Evolutionary conservation across 2,329 filamentous ascomycete species (phyloP).

Genomic region (Hypoxylon sp.): DNA sequence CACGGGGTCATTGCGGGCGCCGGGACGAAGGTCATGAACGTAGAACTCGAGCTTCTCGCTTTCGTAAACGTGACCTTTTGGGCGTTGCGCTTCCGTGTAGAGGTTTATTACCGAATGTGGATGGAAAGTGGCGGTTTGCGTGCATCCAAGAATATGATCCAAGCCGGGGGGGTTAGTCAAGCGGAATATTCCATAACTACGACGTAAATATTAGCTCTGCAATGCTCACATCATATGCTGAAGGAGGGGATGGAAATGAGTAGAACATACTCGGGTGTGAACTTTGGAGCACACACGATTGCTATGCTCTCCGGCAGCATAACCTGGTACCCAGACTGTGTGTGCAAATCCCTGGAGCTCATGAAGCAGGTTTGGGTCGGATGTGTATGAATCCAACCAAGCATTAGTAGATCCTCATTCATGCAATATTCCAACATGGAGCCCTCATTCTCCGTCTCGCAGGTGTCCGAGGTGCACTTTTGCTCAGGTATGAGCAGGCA

Average conservation of each 20-base stretch:
- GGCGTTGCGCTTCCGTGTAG: constrained; percentile 81
- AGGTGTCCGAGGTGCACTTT: constrained; percentile 90
- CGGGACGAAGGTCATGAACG: constrained; percentile 68
- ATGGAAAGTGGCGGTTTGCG: constrained; percentile 86
- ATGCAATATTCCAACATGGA: constrained; percentile 92
- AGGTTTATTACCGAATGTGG: constrained; percentile 77
- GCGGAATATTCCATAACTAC: constrained; percentile 90
- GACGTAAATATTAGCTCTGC: constrained; percentile 25
- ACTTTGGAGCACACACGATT: constrained; percentile 93
- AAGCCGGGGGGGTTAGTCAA: constrained; percentile 94
- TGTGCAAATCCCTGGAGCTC: constrained; percentile 94
- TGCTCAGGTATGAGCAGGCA: constrained; percentile 93
- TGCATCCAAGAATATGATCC: constrained; percentile 85
- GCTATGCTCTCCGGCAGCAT: constrained; percentile 98
- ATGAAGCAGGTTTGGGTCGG: constrained; percentile 98
- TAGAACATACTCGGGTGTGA: constrained; percentile 76
- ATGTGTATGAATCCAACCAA: constrained; percentile 99
- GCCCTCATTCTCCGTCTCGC: constrained; percentile 90
- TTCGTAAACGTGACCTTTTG: constrained; percentile 78
- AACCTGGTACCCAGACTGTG: constrained; percentile 92
- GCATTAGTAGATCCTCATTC: constrained; percentile 83
- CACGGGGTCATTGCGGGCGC: constrained; percentile 44
- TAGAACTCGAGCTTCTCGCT: constrained; percentile 74
- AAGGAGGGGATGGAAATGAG: constrained; percentile 4
- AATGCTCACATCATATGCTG: not conserved